Evolutionary conservation across 805 yeast genomes (phyloP).

Genomic region (Pichia deserticola): DNA sequence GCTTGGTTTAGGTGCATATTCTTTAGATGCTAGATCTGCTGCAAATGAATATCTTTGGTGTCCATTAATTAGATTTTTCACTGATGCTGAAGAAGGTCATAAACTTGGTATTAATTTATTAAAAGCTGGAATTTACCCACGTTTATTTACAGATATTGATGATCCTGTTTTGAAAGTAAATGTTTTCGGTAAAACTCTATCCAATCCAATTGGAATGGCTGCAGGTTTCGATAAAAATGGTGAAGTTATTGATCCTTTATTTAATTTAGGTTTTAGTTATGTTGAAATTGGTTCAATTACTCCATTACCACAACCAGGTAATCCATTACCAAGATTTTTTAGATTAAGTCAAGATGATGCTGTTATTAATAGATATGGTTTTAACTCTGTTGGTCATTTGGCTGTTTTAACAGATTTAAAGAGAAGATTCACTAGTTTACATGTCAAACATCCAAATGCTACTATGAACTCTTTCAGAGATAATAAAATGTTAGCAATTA

Average conservation of each 20-base stretch:
- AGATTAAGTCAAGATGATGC: slow-evolving; percentile 80
- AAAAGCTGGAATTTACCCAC: slow-evolving; percentile 64
- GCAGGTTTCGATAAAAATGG: slow-evolving; percentile 96
- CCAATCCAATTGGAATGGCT: slow-evolving; percentile 84
- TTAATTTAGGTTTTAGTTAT: slow-evolving; percentile 74
- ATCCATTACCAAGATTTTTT: slow-evolving; percentile 88
- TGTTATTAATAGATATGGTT: slow-evolving; percentile 90
- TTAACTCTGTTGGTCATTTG: slow-evolving; percentile 85
- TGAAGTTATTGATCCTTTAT: slow-evolving; percentile 78
- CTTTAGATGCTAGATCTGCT: slow-evolving; percentile 75
- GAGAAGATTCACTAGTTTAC: slow-evolving; percentile 46
- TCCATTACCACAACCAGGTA: slow-evolving; percentile 90
- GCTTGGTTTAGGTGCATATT: slow-evolving; percentile 39
- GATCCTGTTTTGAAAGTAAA: slow-evolving; percentile 48
- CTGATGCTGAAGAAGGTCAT: slow-evolving; percentile 87
- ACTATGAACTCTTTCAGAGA: slow-evolving; percentile 42
- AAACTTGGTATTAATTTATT: slow-evolving; percentile 60
- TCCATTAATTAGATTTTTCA: slow-evolving; percentile 60
- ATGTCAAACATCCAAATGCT: slow-evolving; percentile 18
- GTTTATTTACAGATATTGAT: slow-evolving; percentile 45
- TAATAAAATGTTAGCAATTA: slow-evolving; percentile 67
- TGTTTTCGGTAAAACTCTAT: slow-evolving; percentile 57
- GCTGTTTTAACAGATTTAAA: slow-evolving; percentile 62
- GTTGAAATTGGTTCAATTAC: slow-evolving; percentile 93
- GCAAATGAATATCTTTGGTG: slow-evolving; percentile 74